Evolutionary conservation across 805 yeast genomes (phyloP).

Genomic region (Starmerella potacharoeniae): DNA sequence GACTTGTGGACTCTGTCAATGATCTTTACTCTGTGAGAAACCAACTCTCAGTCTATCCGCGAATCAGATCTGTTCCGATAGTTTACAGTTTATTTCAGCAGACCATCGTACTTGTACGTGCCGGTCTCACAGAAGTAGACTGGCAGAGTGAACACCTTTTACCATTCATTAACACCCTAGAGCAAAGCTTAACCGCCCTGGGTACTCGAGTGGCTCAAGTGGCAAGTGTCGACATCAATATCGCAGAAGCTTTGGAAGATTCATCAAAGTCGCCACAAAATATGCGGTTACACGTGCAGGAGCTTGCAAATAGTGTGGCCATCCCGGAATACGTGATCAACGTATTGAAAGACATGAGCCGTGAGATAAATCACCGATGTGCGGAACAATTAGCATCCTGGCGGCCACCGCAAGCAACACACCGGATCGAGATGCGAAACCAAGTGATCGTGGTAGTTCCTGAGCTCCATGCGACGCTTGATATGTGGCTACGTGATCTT

Average conservation of each 20-base stretch:
- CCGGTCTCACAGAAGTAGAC: constrained; percentile 4
- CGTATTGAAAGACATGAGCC: neutral
- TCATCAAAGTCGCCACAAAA: neutral
- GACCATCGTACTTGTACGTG: constrained; percentile 1
- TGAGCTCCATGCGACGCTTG: neutral
- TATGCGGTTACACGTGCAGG: neutral
- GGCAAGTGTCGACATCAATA: constrained; percentile 2
- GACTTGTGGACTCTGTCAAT: constrained; percentile 6
- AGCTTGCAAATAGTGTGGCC: neutral
- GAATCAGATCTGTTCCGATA: constrained; percentile 1
- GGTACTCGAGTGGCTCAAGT: constrained; percentile 7
- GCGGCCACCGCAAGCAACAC: neutral
- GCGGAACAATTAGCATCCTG: neutral
- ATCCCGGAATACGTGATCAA: neutral
- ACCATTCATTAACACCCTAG: constrained; percentile 8
- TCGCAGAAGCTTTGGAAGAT: neutral
- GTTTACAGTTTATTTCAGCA: constrained; percentile 1
- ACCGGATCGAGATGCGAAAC: constrained; percentile 1
- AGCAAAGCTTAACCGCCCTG: neutral
- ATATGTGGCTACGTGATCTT: constrained; percentile 3
- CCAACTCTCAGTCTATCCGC: neutral
- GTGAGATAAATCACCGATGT: constrained; percentile 1
- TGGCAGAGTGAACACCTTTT: constrained; percentile 6
- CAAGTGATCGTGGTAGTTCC: constrained; percentile 2
- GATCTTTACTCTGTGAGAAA: neutral